These are phyloP conservation scores for Agapanthus africanus DNA, from an alignment of 106 monocot species.

Conservation along the genomic window DNA sequence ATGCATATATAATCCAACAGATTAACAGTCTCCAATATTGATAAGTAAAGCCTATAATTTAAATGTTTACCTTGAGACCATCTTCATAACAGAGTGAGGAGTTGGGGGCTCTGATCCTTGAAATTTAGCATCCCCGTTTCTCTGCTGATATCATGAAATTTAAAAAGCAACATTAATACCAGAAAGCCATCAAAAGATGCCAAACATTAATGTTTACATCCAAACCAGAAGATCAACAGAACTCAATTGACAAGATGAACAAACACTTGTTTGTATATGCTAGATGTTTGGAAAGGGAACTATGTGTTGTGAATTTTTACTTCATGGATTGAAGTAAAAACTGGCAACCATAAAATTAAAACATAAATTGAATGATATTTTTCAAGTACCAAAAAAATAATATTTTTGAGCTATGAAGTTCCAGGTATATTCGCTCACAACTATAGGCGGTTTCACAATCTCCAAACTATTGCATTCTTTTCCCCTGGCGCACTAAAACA, in stretches of 20 bases:
- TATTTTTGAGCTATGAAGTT: too few species aligned
- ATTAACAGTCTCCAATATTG: background rate
- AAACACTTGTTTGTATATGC: background rate
- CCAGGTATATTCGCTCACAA: too few species aligned
- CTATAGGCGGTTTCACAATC: background rate
- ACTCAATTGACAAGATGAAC: too few species aligned
- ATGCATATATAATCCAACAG: too few species aligned
- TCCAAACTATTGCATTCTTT: background rate
- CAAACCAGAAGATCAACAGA: background rate
- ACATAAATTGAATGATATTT: background rate
- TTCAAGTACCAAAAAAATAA: too few species aligned
- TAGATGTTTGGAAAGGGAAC: background rate
- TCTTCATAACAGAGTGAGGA: slow-evolving; percentile 36
- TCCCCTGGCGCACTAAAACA: background rate
- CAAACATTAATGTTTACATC: background rate
- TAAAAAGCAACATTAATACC: background rate
- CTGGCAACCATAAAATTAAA: background rate
- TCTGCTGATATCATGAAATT: slow-evolving; percentile 20
- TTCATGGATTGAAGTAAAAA: too few species aligned
- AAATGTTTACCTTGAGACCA: slow-evolving; percentile 25
- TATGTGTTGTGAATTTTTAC: background rate
- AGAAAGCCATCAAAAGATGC: slow-evolving; percentile 2
- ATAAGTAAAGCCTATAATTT: background rate
- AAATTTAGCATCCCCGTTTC: slow-evolving; percentile 27
- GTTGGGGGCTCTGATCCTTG: slow-evolving; percentile 47